phyloP scores from a whole-genome alignment of 2,329 filamentous ascomycete genomes.

The Botrytis tulipae region DNA sequence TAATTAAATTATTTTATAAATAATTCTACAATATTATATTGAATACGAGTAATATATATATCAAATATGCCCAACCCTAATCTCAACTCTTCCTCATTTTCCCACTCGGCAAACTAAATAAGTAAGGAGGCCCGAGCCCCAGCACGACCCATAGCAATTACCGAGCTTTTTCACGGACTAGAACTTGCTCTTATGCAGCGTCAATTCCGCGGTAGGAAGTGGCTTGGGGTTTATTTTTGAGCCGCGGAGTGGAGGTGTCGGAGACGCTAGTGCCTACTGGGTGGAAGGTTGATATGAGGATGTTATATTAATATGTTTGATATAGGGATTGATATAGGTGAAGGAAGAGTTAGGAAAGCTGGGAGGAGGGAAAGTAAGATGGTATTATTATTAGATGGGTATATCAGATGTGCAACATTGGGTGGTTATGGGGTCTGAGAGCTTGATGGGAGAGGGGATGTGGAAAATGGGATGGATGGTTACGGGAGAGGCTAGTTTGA shows the following conservation, averaged over 20 bases:
- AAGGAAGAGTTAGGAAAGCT: neutral
- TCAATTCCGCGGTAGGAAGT: neutral
- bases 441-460: neutral
- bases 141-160: neutral
- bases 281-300: neutral
- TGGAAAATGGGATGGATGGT: neutral
- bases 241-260: neutral
- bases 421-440: neutral
- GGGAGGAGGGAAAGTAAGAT: neutral
- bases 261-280: neutral
- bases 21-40: too few species aligned
- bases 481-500: neutral
- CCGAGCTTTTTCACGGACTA: neutral
- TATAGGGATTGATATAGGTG: neutral
- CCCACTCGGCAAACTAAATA: neutral
- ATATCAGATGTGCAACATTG: slow-evolving; percentile 17
- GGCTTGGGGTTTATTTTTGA: neutral
- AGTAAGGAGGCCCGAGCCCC: neutral
- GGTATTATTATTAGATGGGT: slow-evolving; percentile 17
- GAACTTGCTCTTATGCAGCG: neutral
- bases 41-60: too few species aligned
- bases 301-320: neutral
- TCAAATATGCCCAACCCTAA: too few species aligned
- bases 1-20: too few species aligned
- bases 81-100: neutral